A percentile compares a stretch with the other conserved stretches of the same genome.
Evolutionary conservation across 2,329 filamentous ascomycete species (phyloP).

Genomic region (Fusarium buxicola): DNA sequence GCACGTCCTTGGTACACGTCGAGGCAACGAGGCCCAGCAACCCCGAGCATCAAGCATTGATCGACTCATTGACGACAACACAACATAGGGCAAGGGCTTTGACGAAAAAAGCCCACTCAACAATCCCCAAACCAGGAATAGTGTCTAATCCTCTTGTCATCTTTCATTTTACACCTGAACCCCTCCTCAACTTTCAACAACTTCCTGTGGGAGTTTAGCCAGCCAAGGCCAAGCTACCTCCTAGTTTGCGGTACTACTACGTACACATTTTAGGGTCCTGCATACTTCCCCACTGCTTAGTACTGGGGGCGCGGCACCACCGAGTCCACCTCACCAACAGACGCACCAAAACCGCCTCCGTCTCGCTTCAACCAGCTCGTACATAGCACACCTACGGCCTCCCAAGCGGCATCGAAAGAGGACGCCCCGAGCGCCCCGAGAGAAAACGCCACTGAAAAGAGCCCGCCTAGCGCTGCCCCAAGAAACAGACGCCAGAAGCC

Average conservation of each 20-base stretch:
- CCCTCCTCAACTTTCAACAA: slow-evolving; percentile 28
- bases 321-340: slow-evolving; percentile 30
- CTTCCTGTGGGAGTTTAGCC: slow-evolving; percentile 29
- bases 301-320: slow-evolving; percentile 34
- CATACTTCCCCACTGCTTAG: slow-evolving; percentile 31
- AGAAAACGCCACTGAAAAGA: slow-evolving; percentile 30
- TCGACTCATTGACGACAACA: slow-evolving; percentile 25
- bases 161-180: slow-evolving; percentile 27
- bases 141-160: slow-evolving; percentile 14
- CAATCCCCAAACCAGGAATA: slow-evolving; percentile 35
- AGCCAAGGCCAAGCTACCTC: slow-evolving; percentile 8
- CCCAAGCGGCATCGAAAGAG: slow-evolving; percentile 10
- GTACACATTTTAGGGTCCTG: slow-evolving; percentile 34
- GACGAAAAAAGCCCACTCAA: slow-evolving; percentile 26
- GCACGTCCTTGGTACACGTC: slow-evolving; percentile 13
- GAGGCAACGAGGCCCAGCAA: neutral
- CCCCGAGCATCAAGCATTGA: neutral
- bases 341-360: slow-evolving; percentile 16
- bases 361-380: slow-evolving; percentile 11
- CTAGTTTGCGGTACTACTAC: slow-evolving; percentile 9
- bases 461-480: slow-evolving; percentile 20
- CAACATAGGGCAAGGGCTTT: slow-evolving; percentile 38
- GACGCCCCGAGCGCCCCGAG: slow-evolving; percentile 25
- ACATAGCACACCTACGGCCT: slow-evolving; percentile 18
- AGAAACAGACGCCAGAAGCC: slow-evolving; percentile 29